A percentile compares a stretch with the other conserved stretches of the same genome.
Evolutionary conservation across 1,139 yeast species (phyloP).

Genomic region (Kodamaea derodonti): DNA sequence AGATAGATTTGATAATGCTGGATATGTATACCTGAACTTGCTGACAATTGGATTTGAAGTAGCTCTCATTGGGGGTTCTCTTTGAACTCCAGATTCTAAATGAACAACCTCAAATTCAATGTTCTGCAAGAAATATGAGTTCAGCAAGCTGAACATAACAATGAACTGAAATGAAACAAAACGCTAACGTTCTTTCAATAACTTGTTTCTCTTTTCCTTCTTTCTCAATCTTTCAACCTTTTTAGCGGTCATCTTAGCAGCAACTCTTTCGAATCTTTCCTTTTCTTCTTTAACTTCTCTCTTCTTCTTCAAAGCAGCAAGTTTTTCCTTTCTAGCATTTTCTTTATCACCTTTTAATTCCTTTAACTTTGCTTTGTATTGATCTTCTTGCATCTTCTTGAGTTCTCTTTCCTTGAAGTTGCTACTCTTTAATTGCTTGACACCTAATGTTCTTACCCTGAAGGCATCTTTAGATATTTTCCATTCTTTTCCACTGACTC

Average conservation of each 20-base stretch:
- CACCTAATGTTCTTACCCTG: slow-evolving; percentile 19
- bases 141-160: no score
- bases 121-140: no score
- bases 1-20: no score
- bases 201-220: slow-evolving; percentile 78
- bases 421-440: slow-evolving; percentile 8
- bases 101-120: no score
- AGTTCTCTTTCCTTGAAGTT: slow-evolving; percentile 29
- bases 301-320: slow-evolving; percentile 58
- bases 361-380: slow-evolving; percentile 51
- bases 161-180: slow-evolving; percentile 1
- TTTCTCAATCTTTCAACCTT: slow-evolving; percentile 75
- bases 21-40: no score
- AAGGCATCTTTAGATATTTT: slow-evolving; percentile 25
- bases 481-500: slow-evolving; percentile 27
- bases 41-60: no score
- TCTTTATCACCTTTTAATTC: slow-evolving; percentile 62
- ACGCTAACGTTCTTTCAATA: slow-evolving; percentile 60
- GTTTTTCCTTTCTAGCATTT: slow-evolving; percentile 43
- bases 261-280: slow-evolving; percentile 68
- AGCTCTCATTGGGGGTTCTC: no score
- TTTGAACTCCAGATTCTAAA: no score
- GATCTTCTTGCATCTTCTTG: slow-evolving; percentile 38
- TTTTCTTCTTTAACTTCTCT: slow-evolving; percentile 68
- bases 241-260: slow-evolving; percentile 73